phyloP scores from a whole-genome alignment of 495 filamentous ascomycete genomes.

The Trypethelium eluteriae region DNA sequence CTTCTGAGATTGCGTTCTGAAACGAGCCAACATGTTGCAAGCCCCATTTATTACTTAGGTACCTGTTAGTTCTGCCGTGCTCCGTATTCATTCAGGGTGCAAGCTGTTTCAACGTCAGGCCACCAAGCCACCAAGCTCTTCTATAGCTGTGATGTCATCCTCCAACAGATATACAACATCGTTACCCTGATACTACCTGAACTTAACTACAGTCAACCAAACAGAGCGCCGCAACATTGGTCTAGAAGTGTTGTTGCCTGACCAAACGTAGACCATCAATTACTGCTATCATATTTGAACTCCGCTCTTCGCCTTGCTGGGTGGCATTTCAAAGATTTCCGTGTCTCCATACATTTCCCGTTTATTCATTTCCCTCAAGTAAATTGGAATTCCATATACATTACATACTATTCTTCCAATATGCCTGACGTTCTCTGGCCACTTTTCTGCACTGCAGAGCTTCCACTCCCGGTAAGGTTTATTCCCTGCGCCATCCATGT shows the following conservation, averaged over 20 bases:
- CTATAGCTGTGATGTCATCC: background rate
- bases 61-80: background rate
- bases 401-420: background rate
- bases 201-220: background rate
- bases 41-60: no score
- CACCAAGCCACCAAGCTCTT: background rate
- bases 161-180: background rate
- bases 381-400: background rate
- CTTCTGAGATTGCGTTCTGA: no score
- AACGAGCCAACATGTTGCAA: no score
- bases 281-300: background rate
- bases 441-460: constrained; percentile 1
- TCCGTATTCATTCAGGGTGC: background rate
- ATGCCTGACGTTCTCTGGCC: constrained; percentile 8
- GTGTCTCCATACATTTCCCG: background rate
- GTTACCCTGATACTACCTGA: background rate
- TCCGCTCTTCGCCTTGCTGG: background rate
- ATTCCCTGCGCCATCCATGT: background rate
- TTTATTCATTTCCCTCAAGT: background rate
- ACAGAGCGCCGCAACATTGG: background rate
- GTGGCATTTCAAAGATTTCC: background rate
- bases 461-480: background rate
- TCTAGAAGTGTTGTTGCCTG: background rate
- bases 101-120: background rate
- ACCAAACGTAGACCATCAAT: background rate